phyloP scores from a whole-genome alignment of 1,284 basidiomycete species.

The Pisolithus thermaeus region DNA sequence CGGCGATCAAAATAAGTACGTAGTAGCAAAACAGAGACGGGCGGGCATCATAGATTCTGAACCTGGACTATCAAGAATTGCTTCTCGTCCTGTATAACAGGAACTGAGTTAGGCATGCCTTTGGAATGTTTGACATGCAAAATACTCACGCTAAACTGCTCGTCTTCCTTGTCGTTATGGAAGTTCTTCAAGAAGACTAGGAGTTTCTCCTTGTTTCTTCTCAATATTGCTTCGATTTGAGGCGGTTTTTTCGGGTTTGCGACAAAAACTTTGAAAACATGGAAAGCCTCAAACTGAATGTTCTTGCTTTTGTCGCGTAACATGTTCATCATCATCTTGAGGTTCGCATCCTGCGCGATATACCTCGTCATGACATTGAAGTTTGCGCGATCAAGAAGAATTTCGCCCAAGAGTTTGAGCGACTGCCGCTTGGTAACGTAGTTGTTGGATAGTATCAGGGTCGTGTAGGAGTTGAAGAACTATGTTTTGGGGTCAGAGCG shows the following conservation, averaged over 20 bases:
- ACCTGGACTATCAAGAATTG: constrained; percentile 93
- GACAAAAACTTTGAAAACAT: constrained; percentile 99
- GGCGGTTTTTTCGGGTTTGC: constrained; percentile 99
- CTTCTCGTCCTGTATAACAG: constrained; percentile 75
- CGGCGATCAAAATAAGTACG: background rate
- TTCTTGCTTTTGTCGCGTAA: constrained; percentile 97
- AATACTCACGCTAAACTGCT: constrained; percentile 78
- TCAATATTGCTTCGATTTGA: constrained; percentile 87
- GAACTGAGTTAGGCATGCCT: constrained; percentile 1
- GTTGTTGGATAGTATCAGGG: constrained; percentile 88
- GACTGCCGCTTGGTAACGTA: constrained; percentile 99
- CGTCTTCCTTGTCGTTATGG: constrained; percentile 99
- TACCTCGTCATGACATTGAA: constrained; percentile 99
- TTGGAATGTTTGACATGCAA: background rate
- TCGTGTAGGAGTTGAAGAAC: constrained; percentile 95
- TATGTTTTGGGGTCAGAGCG: constrained; percentile 28
- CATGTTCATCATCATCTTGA: constrained; percentile 99
- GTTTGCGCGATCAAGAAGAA: constrained; percentile 94
- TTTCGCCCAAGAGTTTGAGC: constrained; percentile 96
- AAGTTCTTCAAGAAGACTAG: constrained; percentile 87
- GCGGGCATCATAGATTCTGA: constrained; percentile 55
- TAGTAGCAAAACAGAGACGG: background rate
- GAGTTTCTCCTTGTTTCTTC: constrained; percentile 92
- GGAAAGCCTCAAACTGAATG: constrained; percentile 99
- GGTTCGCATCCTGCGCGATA: constrained; percentile 86